Evolutionary conservation across 352 stramenopile genomes (phyloP).

Genomic region (Pythium periplocum): DNA sequence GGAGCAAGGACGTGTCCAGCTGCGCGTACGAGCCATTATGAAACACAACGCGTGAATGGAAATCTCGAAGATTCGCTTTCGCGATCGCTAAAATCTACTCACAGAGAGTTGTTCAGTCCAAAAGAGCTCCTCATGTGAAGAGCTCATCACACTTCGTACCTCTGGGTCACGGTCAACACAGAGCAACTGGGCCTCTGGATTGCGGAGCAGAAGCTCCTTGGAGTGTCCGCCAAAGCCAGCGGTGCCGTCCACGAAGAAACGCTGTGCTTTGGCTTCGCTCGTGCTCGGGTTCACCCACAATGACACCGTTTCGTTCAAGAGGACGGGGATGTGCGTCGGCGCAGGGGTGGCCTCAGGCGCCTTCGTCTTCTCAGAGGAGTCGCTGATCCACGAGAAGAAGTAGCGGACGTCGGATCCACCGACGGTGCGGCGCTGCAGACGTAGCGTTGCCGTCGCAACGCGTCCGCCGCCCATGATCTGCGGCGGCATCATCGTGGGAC

Average conservation of each 20-base stretch:
- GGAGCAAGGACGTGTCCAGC: conserved; percentile 30
- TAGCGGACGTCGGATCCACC: conserved; percentile 1
- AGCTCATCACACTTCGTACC: conserved; percentile 14
- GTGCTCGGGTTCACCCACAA: conserved; percentile 14
- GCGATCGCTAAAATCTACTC: conserved; percentile 28
- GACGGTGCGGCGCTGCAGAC: too few relatives aligned
- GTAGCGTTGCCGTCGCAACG: too few relatives aligned
- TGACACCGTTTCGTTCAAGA: conserved; percentile 49
- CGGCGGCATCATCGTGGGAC: too few relatives aligned
- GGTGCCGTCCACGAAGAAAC: conserved; percentile 74
- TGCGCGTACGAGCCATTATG: conserved; percentile 56
- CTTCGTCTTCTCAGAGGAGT: background rate
- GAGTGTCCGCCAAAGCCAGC: conserved; percentile 67
- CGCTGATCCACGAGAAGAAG: conserved; percentile 13
- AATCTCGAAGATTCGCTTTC: conserved; percentile 38
- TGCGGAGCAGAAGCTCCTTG: conserved; percentile 43
- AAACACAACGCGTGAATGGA: conserved; percentile 49
- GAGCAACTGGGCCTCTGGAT: conserved; percentile 45
- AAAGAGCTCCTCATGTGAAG: too few relatives aligned
- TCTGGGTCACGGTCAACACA: conserved; percentile 80
- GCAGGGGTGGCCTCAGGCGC: conserved; percentile 5
- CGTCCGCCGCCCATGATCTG: too few relatives aligned
- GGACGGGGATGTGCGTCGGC: conserved; percentile 23
- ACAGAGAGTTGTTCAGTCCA: too few relatives aligned
- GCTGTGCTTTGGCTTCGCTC: conserved; percentile 5